Base-by-base conservation (phyloP, 2,329 filamentous ascomycete genomes). In the Fusarium setosum region DNA sequence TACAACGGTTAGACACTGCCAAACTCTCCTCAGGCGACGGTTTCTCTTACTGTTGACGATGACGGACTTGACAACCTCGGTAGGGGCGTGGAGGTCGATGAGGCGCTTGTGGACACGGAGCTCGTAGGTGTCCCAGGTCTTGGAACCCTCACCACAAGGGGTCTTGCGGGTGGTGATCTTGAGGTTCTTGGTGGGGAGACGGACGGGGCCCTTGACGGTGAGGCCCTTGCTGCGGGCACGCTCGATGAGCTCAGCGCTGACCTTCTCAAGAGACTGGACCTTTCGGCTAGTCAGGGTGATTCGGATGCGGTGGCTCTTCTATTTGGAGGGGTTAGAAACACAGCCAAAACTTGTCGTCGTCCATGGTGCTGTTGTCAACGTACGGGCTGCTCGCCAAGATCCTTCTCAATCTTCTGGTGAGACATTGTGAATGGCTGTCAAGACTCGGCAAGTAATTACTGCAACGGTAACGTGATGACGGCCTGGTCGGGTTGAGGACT, bases 51-150 rank as follows among this genome's bases (percentile, higher is more conserved):
- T 96, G 87, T 96, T 96, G 87, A 96, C 92, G 81, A 96, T 96
- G 87, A 96, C 94, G 84, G 93, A 91, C 91, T 96, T 96, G 86
- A 96, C 92, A 73, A 95, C 91, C 90, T 99, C 96, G 78, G 96
- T 99, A 68, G 96, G 96, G 76, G 96, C 96, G 85, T 96, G 94
- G 73, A 99, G 87, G 84, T 97, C 94, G 80, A 97, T 97, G 79
- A 97, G 88, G 76, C 94, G 92, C 92, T 97, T 97, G 90, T 97
- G 94, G 82, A 97, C 97, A 86, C 95, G 92, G 94, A 99, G 96
- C 91, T 99, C 95, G 84, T 88, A 99, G 83, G 88, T 90, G 83
- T 98, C 96, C 96, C 96, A 99, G 80, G 96, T 99, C 93, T 99
- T 99, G 84, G 92, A 96, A 86, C 96, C 96, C 90, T 99, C 96